Percentiles rank a stretch among this genome's conserved stretches.
phyloP scores from a whole-genome alignment of 2,329 filamentous ascomycete species.

The Colletotrichum sp. region DNA sequence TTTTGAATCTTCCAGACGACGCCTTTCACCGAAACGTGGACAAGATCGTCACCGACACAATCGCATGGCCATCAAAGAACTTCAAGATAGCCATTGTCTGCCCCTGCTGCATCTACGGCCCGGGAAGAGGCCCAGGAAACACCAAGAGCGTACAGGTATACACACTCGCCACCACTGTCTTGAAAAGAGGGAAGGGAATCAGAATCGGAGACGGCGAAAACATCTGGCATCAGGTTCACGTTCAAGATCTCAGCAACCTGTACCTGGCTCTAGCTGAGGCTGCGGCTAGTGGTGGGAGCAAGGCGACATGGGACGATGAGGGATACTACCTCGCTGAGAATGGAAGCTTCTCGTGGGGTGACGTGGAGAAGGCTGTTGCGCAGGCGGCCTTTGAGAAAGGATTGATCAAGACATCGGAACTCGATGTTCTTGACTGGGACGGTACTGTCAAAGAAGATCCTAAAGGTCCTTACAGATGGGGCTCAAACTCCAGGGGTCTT shows the following conservation, averaged over 20 bases:
- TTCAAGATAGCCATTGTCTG: background rate
- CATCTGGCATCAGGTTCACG: background rate
- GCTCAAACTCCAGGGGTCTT: background rate
- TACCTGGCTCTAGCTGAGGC: background rate
- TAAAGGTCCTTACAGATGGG: background rate
- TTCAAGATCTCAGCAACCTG: background rate
- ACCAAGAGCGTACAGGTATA: background rate
- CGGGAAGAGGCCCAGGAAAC: background rate
- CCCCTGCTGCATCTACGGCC: background rate
- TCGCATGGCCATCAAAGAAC: background rate
- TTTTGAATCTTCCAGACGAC: background rate
- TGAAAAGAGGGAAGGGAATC: background rate
- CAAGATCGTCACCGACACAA: background rate
- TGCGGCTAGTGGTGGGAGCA: background rate
- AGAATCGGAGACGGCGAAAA: background rate
- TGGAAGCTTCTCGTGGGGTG: background rate
- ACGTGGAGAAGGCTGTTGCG: background rate
- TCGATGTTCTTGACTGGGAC: background rate
- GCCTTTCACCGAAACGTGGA: background rate
- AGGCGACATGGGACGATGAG: background rate
- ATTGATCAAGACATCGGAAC: background rate
- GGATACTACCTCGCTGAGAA: background rate
- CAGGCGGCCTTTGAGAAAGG: background rate
- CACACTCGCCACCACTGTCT: fast-evolving
- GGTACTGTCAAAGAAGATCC: fast-evolving